These are phyloP conservation scores for Thraustotheca clavata DNA, from an alignment of 352 stramenopile species.

Conservation along the genomic window DNA sequence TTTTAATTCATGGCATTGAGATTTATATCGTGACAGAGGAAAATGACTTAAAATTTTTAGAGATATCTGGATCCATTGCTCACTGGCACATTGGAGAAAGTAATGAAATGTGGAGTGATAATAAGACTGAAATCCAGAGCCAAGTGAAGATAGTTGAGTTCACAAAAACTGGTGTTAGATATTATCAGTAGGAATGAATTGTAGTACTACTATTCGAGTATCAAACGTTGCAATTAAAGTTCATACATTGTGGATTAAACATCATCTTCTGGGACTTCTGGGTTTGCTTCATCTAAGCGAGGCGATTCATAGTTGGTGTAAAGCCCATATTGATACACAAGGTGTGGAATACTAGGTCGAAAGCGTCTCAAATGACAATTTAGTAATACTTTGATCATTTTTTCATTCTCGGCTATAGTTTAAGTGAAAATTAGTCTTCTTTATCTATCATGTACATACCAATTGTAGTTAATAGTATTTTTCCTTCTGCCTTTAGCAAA, in stretches of 20 bases:
- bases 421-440: neutral
- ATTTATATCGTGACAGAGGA: too few species aligned
- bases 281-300: slow-evolving; percentile 50
- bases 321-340: slow-evolving; percentile 93
- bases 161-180: too few species aligned
- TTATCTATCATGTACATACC: slow-evolving; percentile 27
- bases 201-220: too few species aligned
- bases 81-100: too few species aligned
- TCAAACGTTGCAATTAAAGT: neutral
- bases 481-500: slow-evolving; percentile 50
- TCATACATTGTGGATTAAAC: neutral
- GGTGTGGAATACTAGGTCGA: slow-evolving; percentile 87
- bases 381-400: slow-evolving; percentile 81
- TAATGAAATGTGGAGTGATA: too few species aligned
- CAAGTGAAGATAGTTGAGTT: too few species aligned
- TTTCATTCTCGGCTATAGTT: slow-evolving; percentile 74
- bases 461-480: slow-evolving; percentile 88
- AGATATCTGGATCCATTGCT: too few species aligned
- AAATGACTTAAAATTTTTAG: too few species aligned
- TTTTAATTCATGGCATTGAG: too few species aligned
- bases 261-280: slow-evolving; percentile 54
- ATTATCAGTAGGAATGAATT: too few species aligned
- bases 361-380: slow-evolving; percentile 55
- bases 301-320: slow-evolving; percentile 87
- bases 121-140: too few species aligned